phyloP scores from a whole-genome alignment of 2,329 filamentous ascomycete genomes.

The Nemania bipapillata region DNA sequence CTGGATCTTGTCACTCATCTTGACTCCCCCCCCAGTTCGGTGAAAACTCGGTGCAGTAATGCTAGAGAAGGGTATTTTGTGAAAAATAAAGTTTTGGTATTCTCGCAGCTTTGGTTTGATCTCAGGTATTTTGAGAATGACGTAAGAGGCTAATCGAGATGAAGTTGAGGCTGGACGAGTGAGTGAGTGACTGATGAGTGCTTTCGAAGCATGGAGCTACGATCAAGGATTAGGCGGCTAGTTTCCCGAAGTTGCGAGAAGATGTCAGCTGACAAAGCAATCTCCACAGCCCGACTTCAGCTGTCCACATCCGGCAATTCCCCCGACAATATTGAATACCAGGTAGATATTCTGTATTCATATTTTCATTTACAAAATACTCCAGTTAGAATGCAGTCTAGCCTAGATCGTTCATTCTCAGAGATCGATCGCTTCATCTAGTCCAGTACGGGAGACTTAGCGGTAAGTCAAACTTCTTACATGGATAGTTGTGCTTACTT shows the following conservation, averaged over 20 bases:
- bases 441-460: no score
- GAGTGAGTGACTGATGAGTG: background rate
- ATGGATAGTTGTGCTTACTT: background rate
- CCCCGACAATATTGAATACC: background rate
- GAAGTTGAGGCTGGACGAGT: background rate
- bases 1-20: conserved; percentile 43
- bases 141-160: background rate
- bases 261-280: conserved; percentile 27
- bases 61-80: background rate
- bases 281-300: background rate
- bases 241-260: conserved; percentile 27
- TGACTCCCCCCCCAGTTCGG: background rate
- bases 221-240: conserved; percentile 16
- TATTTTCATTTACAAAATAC: no score
- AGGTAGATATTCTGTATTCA: no score
- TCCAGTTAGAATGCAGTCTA: no score
- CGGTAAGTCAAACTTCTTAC: background rate
- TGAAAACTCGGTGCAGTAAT: background rate
- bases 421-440: no score
- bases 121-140: background rate
- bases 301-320: background rate
- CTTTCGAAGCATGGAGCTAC: background rate
- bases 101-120: background rate
- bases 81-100: background rate
- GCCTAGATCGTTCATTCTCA: no score